Conservation (phyloP, 2,329 filamentous ascomycete species). For the Macrophomina pseudophaseolina region DNA sequence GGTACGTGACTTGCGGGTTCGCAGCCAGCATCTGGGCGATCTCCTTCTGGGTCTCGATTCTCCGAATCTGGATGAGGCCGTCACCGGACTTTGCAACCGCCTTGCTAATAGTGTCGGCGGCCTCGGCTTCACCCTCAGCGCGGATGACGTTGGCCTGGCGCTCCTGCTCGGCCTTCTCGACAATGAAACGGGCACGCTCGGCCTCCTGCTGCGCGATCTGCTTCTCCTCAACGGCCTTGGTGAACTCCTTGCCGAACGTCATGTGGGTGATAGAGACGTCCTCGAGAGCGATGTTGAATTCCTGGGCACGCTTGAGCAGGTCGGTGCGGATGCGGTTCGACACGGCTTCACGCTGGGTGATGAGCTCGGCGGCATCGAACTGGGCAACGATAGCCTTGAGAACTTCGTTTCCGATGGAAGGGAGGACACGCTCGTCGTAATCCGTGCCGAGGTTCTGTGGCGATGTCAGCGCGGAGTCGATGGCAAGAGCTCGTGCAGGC, state of each 20-base stretch:
- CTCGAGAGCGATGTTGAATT: slow-evolving; percentile 99
- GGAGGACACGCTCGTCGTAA: slow-evolving; percentile 76
- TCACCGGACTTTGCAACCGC: slow-evolving; percentile 93
- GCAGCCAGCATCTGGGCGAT: slow-evolving; percentile 87
- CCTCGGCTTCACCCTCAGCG: slow-evolving; percentile 96
- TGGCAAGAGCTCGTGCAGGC: background rate
- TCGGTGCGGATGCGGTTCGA: slow-evolving; percentile 92
- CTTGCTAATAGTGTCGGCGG: slow-evolving; percentile 91
- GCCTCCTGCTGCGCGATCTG: slow-evolving; percentile 99
- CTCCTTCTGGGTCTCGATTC: slow-evolving; percentile 95
- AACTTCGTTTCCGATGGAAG: slow-evolving; percentile 61
- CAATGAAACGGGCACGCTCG: slow-evolving; percentile 95
- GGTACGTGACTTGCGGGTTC: slow-evolving; percentile 95
- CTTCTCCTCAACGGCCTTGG: slow-evolving; percentile 98
- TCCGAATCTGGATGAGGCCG: slow-evolving; percentile 91
- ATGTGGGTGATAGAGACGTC: slow-evolving; percentile 99
- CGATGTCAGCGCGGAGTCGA: slow-evolving; percentile 28
- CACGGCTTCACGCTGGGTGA: slow-evolving; percentile 97
- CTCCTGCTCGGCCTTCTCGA: slow-evolving; percentile 98
- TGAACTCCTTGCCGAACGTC: slow-evolving; percentile 99
- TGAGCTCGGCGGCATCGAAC: slow-evolving; percentile 67
- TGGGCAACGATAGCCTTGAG: slow-evolving; percentile 61
- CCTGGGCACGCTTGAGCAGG: slow-evolving; percentile 86
- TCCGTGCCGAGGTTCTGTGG: slow-evolving; percentile 92
- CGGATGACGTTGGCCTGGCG: slow-evolving; percentile 97